Conservation (phyloP, 1,284 basidiomycete genomes). For the Moesziomyces sp. region DNA sequence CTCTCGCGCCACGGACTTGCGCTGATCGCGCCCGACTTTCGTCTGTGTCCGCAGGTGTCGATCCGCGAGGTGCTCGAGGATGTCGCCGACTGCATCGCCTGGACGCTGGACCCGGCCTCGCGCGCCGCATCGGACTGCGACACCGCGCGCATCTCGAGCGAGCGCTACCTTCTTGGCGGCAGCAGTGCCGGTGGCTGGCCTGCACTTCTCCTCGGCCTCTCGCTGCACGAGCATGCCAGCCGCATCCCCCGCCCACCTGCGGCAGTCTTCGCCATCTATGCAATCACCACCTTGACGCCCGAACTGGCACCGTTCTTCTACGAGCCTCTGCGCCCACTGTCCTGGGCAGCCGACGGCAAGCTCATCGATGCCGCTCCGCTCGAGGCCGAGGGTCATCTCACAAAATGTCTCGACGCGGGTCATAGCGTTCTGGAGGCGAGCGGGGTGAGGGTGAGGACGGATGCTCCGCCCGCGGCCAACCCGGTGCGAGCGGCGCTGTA, state of each 20-base stretch:
- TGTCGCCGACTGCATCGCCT: slow-evolving; percentile 41
- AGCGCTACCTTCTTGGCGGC: slow-evolving; percentile 47
- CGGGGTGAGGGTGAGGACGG: slow-evolving; percentile 28
- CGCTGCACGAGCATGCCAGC: slow-evolving; percentile 20
- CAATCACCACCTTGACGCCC: slow-evolving; percentile 46
- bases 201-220: slow-evolving; percentile 48
- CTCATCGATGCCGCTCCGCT: slow-evolving; percentile 26
- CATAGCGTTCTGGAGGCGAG: slow-evolving; percentile 19
- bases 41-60: slow-evolving; percentile 52
- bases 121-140: slow-evolving; percentile 29
- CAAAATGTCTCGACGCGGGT: slow-evolving; percentile 24
- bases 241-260: slow-evolving; percentile 27
- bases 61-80: slow-evolving; percentile 47
- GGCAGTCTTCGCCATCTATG: slow-evolving; percentile 52
- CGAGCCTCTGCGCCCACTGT: slow-evolving; percentile 41
- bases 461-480: slow-evolving; percentile 37
- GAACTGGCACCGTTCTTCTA: slow-evolving; percentile 46
- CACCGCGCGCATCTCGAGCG: slow-evolving; percentile 14
- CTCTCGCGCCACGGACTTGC: slow-evolving; percentile 42
- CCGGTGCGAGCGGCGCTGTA: slow-evolving; percentile 47
- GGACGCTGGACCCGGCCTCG: slow-evolving; percentile 26
- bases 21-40: slow-evolving; percentile 51
- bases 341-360: slow-evolving; percentile 42
- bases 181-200: slow-evolving; percentile 55
- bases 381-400: slow-evolving; percentile 28